Evolutionary conservation across 306 rosid species (phyloP).

Genomic region (Myrica gale): DNA sequence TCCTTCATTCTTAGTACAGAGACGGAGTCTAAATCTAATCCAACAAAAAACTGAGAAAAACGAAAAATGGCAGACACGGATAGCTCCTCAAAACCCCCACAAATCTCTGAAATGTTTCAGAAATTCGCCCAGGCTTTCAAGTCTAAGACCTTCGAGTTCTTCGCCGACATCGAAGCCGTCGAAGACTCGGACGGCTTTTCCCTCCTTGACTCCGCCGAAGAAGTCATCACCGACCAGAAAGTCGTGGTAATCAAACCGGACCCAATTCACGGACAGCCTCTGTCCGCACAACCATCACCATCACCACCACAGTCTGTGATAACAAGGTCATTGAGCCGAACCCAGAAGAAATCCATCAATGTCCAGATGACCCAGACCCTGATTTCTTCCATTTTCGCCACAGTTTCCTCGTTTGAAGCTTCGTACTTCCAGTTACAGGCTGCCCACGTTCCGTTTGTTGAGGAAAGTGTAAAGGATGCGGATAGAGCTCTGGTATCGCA

Average conservation of each 20-base stretch:
- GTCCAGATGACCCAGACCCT: constrained; percentile 46
- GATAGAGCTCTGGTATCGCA: constrained; percentile 84
- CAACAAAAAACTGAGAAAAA: neutral
- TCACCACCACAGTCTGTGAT: neutral
- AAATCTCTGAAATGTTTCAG: constrained; percentile 93
- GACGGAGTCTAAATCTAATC: constrained; percentile 3
- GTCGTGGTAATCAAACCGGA: constrained; percentile 91
- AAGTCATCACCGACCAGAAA: constrained; percentile 84
- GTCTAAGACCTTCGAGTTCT: constrained; percentile 85
- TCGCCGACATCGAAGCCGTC: constrained; percentile 50
- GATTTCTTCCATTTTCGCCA: constrained; percentile 72
- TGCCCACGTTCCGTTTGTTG: constrained; percentile 83
- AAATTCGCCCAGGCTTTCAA: constrained; percentile 94
- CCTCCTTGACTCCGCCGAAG: constrained; percentile 87
- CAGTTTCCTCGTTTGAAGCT: constrained; percentile 85
- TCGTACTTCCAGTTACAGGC: constrained; percentile 83
- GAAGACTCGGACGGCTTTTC: constrained; percentile 72
- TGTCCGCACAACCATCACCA: constrained; percentile 5
- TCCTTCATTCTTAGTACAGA: neutral
- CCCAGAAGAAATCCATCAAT: constrained; percentile 37
- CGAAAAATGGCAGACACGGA: constrained; percentile 57
- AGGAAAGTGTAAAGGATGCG: constrained; percentile 58
- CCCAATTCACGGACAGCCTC: constrained; percentile 24
- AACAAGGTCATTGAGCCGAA: constrained; percentile 19
- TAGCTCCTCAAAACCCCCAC: constrained; percentile 69